Base-by-base conservation (phyloP, 2,329 filamentous ascomycete species). In the Aspergillus vadensis region DNA sequence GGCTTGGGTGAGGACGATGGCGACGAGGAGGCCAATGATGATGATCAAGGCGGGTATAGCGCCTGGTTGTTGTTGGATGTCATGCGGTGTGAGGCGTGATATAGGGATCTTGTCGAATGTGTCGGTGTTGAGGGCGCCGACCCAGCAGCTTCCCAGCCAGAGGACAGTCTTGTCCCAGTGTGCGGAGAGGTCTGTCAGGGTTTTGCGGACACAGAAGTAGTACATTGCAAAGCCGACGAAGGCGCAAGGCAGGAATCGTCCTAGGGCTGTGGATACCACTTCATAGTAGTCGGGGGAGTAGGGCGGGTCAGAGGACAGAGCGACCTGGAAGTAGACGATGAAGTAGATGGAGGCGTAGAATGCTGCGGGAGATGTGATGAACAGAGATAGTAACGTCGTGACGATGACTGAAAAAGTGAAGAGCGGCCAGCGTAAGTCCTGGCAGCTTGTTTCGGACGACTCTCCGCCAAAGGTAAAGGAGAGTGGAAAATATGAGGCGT, bases 91-190 rank as follows among this genome's bases (percentile, higher is more conserved):
- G 21, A 88, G 77, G 17, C 85, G 85, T 58, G 86, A 83, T 44
- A 88, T 85, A 0, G 85, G 85, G 53, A 88, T 85, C 52, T 81
- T 81, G 72, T 87, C 85, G 67, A 88, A 87, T 0, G 85, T 88
- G 70, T 87, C 85, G 65, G 85, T 87, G 73, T 86, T 86, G 56
- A 88, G 67, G 21, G 83, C 84, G 15, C 84, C 85, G 3, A 87
- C 78, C 85, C 85, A 88, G 63, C 82, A 84, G 10, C 81, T 79
- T 0, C 85, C 85, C 0, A 88, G 77, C 85, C 85, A 88, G 21
- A 88, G 77, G 21, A 87, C 66, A 0, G 84, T 86, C 71, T 86
- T 87, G 64, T 88, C 85, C 53, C 85, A 68, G 64, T 86, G 85
- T 5, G 85, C 85, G 4, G 80, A 79, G 1, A 88, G 75, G 19